phyloP scores from a whole-genome alignment of 2,329 filamentous ascomycete genomes.

The Podosphaera xanthii region DNA sequence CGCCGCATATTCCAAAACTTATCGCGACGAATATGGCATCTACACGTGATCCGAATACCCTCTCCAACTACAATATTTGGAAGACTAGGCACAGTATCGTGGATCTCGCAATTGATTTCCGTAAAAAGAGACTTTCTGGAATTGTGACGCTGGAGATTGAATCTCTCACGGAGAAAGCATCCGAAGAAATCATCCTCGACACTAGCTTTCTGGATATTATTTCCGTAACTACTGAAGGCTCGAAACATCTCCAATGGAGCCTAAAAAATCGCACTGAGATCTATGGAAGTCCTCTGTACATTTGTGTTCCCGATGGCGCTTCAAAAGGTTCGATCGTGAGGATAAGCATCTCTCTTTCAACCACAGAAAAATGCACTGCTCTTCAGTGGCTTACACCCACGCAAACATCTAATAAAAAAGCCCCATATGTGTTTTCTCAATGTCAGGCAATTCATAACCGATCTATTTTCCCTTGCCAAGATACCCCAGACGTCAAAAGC shows the following conservation, averaged over 20 bases:
- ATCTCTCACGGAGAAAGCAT: constrained; percentile 49
- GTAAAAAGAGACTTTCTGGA: constrained; percentile 52
- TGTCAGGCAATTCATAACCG: constrained; percentile 91
- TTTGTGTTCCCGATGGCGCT: constrained; percentile 33
- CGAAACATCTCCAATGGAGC: constrained; percentile 39
- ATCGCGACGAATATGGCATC: constrained; percentile 4
- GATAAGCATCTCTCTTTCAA: constrained; percentile 47
- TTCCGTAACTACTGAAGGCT: constrained; percentile 45
- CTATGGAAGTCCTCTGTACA: constrained; percentile 47
- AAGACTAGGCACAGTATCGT: constrained; percentile 63
- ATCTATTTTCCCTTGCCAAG: constrained; percentile 88
- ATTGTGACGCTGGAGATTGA: constrained; percentile 56
- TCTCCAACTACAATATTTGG: constrained; percentile 82
- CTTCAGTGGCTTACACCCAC: constrained; percentile 86
- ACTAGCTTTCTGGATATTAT: constrained; percentile 62
- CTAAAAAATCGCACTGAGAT: constrained; percentile 43
- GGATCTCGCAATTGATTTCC: constrained; percentile 66
- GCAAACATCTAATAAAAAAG: constrained; percentile 87
- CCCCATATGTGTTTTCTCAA: constrained; percentile 95
- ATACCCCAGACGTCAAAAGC: constrained; percentile 94
- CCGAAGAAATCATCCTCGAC: constrained; percentile 64
- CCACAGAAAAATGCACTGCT: constrained; percentile 72
- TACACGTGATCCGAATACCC: constrained; percentile 61
- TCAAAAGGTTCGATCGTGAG: constrained; percentile 29
- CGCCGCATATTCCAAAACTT: neutral